phyloP scores from a whole-genome alignment of 1,284 basidiomycete species.

The Nidula niveotomentosa region DNA sequence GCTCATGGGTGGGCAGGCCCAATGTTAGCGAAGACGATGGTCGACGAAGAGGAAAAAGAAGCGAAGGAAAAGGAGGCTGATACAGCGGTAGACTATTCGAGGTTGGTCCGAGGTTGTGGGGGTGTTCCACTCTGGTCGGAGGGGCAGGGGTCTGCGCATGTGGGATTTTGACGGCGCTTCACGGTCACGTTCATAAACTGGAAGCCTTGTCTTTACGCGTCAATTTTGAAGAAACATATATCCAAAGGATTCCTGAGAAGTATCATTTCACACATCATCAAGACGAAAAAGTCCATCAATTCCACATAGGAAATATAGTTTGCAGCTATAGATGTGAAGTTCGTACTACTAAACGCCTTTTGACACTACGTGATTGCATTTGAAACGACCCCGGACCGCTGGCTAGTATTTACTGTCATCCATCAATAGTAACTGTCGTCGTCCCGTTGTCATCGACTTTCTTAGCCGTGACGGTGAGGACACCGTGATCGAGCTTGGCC shows the following conservation, averaged over 20 bases:
- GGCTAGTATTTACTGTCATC: neutral
- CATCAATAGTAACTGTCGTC: conserved; percentile 37
- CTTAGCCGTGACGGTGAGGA: conserved; percentile 62
- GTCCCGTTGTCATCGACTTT: conserved; percentile 59
- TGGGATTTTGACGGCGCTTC: conserved; percentile 16
- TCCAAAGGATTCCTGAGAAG: too few species aligned
- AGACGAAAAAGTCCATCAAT: too few species aligned
- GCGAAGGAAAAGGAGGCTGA: conserved; percentile 4
- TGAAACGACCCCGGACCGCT: too few species aligned
- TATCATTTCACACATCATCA: too few species aligned
- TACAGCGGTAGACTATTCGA: conserved; percentile 3
- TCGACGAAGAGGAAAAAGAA: conserved; percentile 1
- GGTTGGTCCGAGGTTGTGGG: conserved; percentile 3
- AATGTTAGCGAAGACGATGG: conserved; percentile 1
- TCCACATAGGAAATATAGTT: too few species aligned
- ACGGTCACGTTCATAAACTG: conserved; percentile 17
- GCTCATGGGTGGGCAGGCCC: conserved; percentile 6
- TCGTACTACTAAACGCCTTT: too few species aligned
- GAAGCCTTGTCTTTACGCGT: too few species aligned
- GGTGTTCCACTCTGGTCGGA: neutral
- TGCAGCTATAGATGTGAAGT: too few species aligned
- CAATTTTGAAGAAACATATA: too few species aligned
- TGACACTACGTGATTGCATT: too few species aligned
- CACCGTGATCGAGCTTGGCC: conserved; percentile 68
- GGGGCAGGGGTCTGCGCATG: conserved; percentile 5